Evolutionary conservation across 2,329 filamentous ascomycete genomes (phyloP), one percentile per base, ranked within the genome.

Genomic region (Acrocalymma vagum): DNA sequence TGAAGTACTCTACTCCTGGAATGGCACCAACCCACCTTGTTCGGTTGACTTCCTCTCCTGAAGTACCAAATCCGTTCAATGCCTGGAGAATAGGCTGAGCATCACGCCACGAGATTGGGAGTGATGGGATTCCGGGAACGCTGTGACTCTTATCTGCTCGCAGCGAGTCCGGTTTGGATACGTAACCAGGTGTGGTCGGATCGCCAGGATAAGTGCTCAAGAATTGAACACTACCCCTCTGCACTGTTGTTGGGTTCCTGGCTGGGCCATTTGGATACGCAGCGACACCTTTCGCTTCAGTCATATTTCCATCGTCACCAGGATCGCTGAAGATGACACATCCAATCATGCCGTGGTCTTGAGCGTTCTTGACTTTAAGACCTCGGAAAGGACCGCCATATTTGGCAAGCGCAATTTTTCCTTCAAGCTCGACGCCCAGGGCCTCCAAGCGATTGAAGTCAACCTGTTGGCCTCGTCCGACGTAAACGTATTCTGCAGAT

Each of bases 51-150:
- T 63, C 52, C 4, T 38, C 51, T 9, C 68, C 69, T 14, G 81
- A 80, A 6, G 87, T 86, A 0, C 91, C 91, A 60, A 90, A 81
- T 4, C 90, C 90, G 58, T 96, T 94, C 33, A 96, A 75, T 1
- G 90, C 87, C 60, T 85, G 86, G 13, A 96, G 78, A 22, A 96
- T 81, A 0, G 91, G 91, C 15, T 95, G 70, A 1, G 87, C 90
- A 52, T 95, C 90, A 3, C 76, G 71, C 65, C 92, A 95, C 0
- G 91, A 95, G 25, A 96, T 88, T 3, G 91, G 91, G 6, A 95
- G 74, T 2, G 91, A 95, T 0, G 92, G 91, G 42, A 96, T 96
- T 2, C 79, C 81, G 0, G 91, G 87, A 16, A 83, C 88, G 3
- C 80, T 78, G 6, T 76, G 70, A 14, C 85, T 76, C 1, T 84